Conservation (phyloP, 805 yeast species). For the Hanseniaspora lindneri region DNA sequence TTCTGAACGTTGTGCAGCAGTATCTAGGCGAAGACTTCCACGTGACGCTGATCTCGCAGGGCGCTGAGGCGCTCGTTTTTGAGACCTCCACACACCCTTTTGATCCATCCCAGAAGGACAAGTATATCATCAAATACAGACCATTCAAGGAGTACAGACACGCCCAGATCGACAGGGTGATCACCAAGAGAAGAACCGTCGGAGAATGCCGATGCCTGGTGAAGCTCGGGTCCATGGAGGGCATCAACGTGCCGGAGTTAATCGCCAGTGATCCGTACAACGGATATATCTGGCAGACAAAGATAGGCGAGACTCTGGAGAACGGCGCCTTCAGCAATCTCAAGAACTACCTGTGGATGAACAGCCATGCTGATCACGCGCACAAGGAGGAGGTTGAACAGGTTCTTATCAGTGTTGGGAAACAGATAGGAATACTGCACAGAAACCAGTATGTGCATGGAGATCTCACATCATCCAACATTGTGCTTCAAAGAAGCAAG, state of each 20-base stretch:
- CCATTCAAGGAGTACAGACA: conserved; percentile 89
- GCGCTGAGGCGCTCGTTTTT: conserved; percentile 83
- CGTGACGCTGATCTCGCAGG: conserved; percentile 56
- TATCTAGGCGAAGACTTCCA: conserved; percentile 40
- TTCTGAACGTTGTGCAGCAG: conserved; percentile 35
- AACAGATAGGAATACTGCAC: conserved; percentile 60
- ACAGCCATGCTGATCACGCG: conserved; percentile 19
- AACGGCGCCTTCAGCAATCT: conserved; percentile 48
- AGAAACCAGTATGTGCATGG: conserved; percentile 77
- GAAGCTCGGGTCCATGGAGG: conserved; percentile 36
- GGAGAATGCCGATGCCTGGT: conserved; percentile 72
- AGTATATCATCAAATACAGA: conserved; percentile 65
- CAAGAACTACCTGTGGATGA: conserved; percentile 66
- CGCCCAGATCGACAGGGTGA: conserved; percentile 58
- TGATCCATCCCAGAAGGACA: conserved; percentile 28
- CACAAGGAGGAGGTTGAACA: conserved; percentile 29
- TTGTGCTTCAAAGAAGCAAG: conserved; percentile 38
- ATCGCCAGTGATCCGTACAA: conserved; percentile 62
- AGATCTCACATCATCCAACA: conserved; percentile 83
- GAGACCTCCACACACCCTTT: conserved; percentile 57
- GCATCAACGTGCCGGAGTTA: conserved; percentile 58
- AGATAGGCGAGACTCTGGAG: conserved; percentile 45
- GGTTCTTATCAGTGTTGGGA: conserved; percentile 48
- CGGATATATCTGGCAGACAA: conserved; percentile 86
- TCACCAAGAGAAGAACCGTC: conserved; percentile 70